Evolutionary conservation across 352 stramenopile genomes (phyloP), one percentile per base, ranked within the genome.

Genomic region (Phytophthora europaea): DNA sequence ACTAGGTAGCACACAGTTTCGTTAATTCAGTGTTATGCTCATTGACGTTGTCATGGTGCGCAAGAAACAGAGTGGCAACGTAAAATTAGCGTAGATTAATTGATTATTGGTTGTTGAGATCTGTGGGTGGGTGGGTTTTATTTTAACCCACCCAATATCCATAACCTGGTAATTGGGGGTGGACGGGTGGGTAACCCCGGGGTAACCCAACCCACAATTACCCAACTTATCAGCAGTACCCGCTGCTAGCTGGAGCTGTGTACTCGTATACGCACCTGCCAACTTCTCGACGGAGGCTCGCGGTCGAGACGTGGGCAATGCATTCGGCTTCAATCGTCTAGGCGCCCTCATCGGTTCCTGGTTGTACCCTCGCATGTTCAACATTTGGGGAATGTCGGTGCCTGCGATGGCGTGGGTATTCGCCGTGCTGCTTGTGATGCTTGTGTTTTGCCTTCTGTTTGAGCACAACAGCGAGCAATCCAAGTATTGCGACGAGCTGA

Each of bases 321-420:
- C 68, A 3, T 65, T 75, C 55, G 60, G 61, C 52, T 67, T 55
- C 40, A 73, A 69, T 28, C 61, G 73, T 4, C 18, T 68, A 18
- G 61, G 59, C 8, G 40, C 57, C 6, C 33, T 69, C 13, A 22
- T 48, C 9, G 68, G 73, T 15, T 58, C 64, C 3, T 72, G 58
- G 36, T 43, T 80, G 43, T 80, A 62, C 18, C 72, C 72, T 22
- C 72, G 66, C 23, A 71, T 79, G 67, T 75, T 75, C 16, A 66
- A 79, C 45, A 52, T 75, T 38, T 79, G 67, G 67, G n/a, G 65
- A 6, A 40, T 75, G 61, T 70, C 72, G 38, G 53, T 79, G 33
- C 40, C 72, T 26, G n/a, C 23, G 9, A 61, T 79, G 18, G 33
- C 51, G 15, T 79, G 72, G 67, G 55, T 66, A 3, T 75, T 79